Base-by-base conservation (phyloP, 352 stramenopile genomes). In the Elongisporangium senticosum region DNA sequence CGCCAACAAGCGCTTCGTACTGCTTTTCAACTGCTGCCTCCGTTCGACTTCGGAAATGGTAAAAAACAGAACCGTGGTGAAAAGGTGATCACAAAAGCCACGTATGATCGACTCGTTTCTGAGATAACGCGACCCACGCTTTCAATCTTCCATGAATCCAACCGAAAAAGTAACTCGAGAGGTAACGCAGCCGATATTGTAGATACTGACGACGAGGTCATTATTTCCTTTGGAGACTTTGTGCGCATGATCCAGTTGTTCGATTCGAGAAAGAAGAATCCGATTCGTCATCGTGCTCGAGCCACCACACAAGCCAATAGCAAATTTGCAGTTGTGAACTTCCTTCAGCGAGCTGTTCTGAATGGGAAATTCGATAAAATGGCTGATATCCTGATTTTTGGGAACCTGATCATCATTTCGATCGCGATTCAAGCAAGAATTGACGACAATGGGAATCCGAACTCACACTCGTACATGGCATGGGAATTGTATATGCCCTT, bases 401-500 rank as follows among this genome's bases (percentile, higher is more conserved):
- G 52, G 6, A 88, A 85, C 26, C 57, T 80, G 22, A 49, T 72
- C 4, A 67, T 69, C 5, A 88, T 86, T 47, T 60, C 83, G 1
- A 47, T 79, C 48, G 78, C 86, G 59, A 74, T 77, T 20, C 72
- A 85, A 54, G 68, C 74, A 2, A 81, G 74, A 47, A 80, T 83
- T 53, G 51, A 69, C 8, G 26, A 37, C 3, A 43, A 43, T 43
- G 33, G 33, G 11, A 43, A 43, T 43, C 33, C 33, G 17, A 43
- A 43, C 4, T 43, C 33, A 4, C 7, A 43, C 11, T 28, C 59
- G n/a, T 79, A 71, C 23, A 26, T 70, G 28, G 53, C 55, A 1
- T 85, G 63, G 71, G 75, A 86, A 47, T 43, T 68, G 15, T 80
- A 73, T 50, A 92, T 94, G 71, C 72, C 83, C 2, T 51, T 77